phyloP scores from a whole-genome alignment of 1,284 basidiomycete genomes.

The Melampsora larici-populina region DNA sequence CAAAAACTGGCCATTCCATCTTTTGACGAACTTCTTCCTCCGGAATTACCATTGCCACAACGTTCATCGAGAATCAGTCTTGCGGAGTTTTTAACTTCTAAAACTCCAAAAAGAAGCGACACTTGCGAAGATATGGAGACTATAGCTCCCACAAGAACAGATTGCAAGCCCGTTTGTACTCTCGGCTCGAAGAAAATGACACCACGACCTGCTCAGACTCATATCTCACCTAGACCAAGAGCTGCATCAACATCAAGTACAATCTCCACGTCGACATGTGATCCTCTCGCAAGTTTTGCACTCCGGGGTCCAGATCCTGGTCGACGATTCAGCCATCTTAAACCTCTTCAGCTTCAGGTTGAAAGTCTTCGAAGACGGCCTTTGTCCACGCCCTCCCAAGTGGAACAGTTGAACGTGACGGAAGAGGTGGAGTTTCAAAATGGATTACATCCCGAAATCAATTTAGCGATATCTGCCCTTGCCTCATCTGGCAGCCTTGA shows the following conservation, averaged over 20 bases:
- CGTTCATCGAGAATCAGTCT: constrained; percentile 1
- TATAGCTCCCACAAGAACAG: neutral
- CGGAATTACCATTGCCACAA: neutral
- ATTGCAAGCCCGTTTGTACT: neutral
- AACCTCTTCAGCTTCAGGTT: neutral
- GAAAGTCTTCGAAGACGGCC: neutral
- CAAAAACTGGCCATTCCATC: neutral
- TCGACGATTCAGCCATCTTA: constrained; percentile 1
- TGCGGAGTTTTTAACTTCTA: neutral
- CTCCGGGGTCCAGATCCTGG: neutral
- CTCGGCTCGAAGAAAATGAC: neutral
- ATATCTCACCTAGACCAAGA: neutral
- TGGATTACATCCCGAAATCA: constrained; percentile 1
- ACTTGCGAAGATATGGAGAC: neutral
- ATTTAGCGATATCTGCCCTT: neutral
- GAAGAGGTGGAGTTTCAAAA: neutral
- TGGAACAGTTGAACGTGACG: neutral
- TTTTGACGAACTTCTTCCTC: neutral
- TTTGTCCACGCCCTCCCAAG: neutral
- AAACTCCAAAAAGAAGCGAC: neutral
- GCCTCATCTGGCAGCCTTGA: neutral
- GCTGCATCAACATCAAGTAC: neutral
- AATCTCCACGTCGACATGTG: neutral
- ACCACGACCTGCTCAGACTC: neutral
- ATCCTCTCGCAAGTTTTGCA: neutral